A percentile compares a stretch with the other conserved stretches of the same genome.
phyloP scores from a whole-genome alignment of 2,329 filamentous ascomycete species.

The Stachybotrys chlorohalonatus region DNA sequence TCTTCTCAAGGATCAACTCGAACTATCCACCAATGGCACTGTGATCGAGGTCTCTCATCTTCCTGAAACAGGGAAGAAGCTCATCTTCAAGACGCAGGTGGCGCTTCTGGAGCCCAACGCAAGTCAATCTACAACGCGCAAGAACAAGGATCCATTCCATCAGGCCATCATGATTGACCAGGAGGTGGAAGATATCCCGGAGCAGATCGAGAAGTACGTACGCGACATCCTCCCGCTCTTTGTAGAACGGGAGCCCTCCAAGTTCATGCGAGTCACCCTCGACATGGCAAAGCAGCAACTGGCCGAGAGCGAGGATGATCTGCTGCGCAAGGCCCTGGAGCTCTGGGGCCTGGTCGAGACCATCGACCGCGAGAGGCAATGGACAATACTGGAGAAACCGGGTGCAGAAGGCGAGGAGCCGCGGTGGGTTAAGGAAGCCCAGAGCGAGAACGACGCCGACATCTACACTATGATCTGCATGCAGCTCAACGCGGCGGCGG shows the following conservation, averaged over 20 bases:
- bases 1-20: conserved; percentile 39
- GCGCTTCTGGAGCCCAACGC: conserved; percentile 25
- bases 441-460: conserved; percentile 40
- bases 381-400: conserved; percentile 44
- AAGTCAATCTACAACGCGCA: conserved; percentile 22
- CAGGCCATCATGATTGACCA: conserved; percentile 49
- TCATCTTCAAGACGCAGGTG: conserved; percentile 26
- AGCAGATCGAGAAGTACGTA: conserved; percentile 52
- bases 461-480: conserved; percentile 53
- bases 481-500: conserved; percentile 55
- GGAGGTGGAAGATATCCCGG: conserved; percentile 50
- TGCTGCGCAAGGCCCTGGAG: conserved; percentile 50
- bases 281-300: conserved; percentile 39
- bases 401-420: conserved; percentile 29
- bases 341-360: conserved; percentile 58
- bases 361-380: conserved; percentile 54
- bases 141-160: conserved; percentile 21
- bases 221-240: conserved; percentile 47
- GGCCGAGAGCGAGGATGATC: conserved; percentile 39
- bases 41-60: conserved; percentile 52
- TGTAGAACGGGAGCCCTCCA: conserved; percentile 49
- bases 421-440: conserved; percentile 38
- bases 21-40: conserved; percentile 38
- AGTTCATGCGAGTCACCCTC: conserved; percentile 50
- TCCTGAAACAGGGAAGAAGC: conserved; percentile 36